Percentiles rank a stretch among this genome's conserved stretches.
phyloP scores from a whole-genome alignment of 345 rosid species.

The Mangifera indica region DNA sequence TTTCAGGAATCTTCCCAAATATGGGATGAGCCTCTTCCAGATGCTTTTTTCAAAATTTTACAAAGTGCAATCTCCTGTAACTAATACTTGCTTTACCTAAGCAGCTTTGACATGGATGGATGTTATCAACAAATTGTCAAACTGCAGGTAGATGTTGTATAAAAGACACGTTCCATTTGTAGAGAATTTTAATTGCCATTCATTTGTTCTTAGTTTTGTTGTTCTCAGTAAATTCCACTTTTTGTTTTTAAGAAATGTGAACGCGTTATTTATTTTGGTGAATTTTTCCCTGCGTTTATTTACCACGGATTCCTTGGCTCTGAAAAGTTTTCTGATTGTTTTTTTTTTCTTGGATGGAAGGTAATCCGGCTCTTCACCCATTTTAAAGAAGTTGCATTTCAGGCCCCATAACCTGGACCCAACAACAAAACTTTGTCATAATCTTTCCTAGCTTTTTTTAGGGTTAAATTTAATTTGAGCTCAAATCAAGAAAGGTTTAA shows the following conservation, averaged over 20 bases:
- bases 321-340: too few relatives aligned
- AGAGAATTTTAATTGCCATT: conserved; percentile 27
- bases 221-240: conserved; percentile 3
- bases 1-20: conserved; percentile 81
- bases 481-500: too few relatives aligned
- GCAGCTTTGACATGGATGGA: conserved; percentile 22
- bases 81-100: conserved; percentile 17
- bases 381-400: background rate
- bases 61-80: conserved; percentile 20
- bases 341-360: background rate
- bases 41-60: conserved; percentile 8
- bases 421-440: too few relatives aligned
- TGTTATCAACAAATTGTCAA: conserved; percentile 11
- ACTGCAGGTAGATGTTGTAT: conserved; percentile 37
- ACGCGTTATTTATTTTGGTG: background rate
- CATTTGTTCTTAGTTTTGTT: conserved; percentile 22
- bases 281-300: background rate
- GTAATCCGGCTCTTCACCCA: background rate
- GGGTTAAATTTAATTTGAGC: too few relatives aligned
- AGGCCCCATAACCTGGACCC: background rate
- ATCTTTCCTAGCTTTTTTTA: too few relatives aligned
- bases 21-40: conserved; percentile 35
- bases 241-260: background rate
- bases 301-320: background rate
- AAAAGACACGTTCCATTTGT: conserved; percentile 24